Evolutionary conservation across 2,329 filamentous ascomycete species (phyloP).

Genomic region (Ploettnerulaceae sp.): DNA sequence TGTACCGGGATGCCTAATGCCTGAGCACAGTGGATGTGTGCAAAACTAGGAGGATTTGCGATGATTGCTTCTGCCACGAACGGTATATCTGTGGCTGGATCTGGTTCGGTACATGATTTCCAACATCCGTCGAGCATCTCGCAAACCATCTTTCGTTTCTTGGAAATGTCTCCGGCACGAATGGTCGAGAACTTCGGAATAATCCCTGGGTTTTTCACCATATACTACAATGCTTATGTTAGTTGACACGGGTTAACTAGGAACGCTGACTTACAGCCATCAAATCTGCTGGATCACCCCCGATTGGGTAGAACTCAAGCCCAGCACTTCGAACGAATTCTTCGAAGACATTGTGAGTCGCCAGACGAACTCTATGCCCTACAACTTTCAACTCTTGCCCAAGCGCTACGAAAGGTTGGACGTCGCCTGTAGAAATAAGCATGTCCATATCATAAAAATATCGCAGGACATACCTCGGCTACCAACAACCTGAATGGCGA

Average conservation of each 20-base stretch:
- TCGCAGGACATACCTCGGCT: conserved; percentile 40
- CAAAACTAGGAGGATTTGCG: conserved; percentile 30
- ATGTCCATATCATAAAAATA: neutral
- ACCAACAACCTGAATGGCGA: conserved; percentile 69
- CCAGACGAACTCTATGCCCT: conserved; percentile 52
- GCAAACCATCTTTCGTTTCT: conserved; percentile 65
- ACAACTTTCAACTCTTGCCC: conserved; percentile 49
- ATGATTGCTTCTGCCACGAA: conserved; percentile 30
- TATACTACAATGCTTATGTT: conserved; percentile 49
- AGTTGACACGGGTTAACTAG: neutral
- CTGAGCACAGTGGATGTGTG: conserved; percentile 27
- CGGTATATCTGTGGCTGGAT: conserved; percentile 14
- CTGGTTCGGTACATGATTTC: conserved; percentile 69
- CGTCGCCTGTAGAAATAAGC: conserved; percentile 46
- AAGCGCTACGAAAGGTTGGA: conserved; percentile 68
- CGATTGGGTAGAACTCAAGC: conserved; percentile 55
- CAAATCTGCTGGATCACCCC: conserved; percentile 64
- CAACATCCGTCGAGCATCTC: conserved; percentile 77
- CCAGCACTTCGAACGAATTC: conserved; percentile 47
- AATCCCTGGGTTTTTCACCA: conserved; percentile 81
- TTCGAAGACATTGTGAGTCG: conserved; percentile 51
- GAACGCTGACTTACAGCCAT: conserved; percentile 49
- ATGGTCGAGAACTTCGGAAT: conserved; percentile 75
- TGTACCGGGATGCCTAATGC: conserved; percentile 17
- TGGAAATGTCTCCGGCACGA: conserved; percentile 67